Conservation (phyloP, 768 basidiomycete genomes). For the Scleroderma citrinum region DNA sequence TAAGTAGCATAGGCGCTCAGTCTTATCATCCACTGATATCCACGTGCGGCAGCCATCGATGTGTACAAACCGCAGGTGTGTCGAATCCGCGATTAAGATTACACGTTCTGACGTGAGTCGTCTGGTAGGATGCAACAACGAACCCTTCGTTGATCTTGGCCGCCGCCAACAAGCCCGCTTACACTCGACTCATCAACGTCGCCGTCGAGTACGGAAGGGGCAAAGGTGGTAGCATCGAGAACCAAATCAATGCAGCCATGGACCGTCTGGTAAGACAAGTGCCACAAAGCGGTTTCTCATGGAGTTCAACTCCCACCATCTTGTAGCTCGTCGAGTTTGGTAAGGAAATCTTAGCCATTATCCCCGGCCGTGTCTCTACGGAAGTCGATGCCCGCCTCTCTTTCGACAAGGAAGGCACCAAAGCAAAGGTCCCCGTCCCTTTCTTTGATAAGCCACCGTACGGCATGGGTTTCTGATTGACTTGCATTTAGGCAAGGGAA, state of each 20-base stretch:
- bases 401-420: slow-evolving; percentile 91
- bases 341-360: slow-evolving; percentile 88
- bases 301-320: slow-evolving; percentile 7
- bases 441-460: not conserved
- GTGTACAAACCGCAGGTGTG: slow-evolving; percentile 89
- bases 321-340: slow-evolving; percentile 94
- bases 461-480: slow-evolving; percentile 1
- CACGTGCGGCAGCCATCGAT: slow-evolving; percentile 67
- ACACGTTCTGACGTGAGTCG: slow-evolving; percentile 5
- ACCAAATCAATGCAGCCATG: slow-evolving; percentile 70
- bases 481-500: slow-evolving; percentile 54
- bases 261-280: slow-evolving; percentile 74
- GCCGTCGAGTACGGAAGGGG: slow-evolving; percentile 71
- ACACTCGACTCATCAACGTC: slow-evolving; percentile 70
- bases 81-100: slow-evolving; percentile 6
- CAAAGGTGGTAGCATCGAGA: slow-evolving; percentile 75
- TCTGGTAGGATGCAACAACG: slow-evolving; percentile 85
- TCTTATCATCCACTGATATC: slow-evolving; percentile 20
- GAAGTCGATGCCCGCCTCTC: slow-evolving; percentile 98
- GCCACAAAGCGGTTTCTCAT: slow-evolving; percentile 5
- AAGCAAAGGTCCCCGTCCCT: slow-evolving; percentile 57
- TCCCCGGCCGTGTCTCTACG: slow-evolving; percentile 97
- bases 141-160: slow-evolving; percentile 95
- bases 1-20: slow-evolving; percentile 19
- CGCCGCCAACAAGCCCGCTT: slow-evolving; percentile 86